Base-by-base conservation (phyloP, 2,329 filamentous ascomycete genomes). In the Nothomitra cinnamomea region DNA sequence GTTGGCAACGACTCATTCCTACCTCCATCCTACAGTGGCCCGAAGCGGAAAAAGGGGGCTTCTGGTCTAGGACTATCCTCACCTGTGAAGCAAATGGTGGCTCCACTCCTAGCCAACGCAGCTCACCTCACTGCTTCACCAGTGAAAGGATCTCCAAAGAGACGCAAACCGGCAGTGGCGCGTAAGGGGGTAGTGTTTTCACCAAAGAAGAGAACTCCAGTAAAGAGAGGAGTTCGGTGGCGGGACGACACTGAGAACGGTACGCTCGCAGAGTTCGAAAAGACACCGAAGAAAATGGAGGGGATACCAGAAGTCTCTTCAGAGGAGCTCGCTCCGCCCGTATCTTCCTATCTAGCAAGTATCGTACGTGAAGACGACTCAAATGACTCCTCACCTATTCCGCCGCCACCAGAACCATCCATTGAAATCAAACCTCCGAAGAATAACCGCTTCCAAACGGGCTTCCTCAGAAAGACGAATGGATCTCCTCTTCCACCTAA, bases 191-290 rank as follows among this genome's bases (percentile, higher is more conserved):
- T 95, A 50, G 78, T 79, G 28, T 94, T 94, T 62, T 88, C 87
- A 1, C 87, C 88, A 0, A 94, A 86, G 68, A 81, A 85, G 68
- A 83, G 82, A 66, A 75, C 78, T 8, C 78, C 81, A 1, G 65
- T 70, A 54, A 87, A 87, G 67, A 79, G 89, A 56, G 82, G 77
- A 47, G 90, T 98, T 4, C 79, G 90, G 58, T 98, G 92, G 92
- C 82, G 87, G 55, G 88, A 94, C 61, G 92, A 96, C 61, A 87
- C 83, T 1, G 84, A 94, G 62, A 80, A 90, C 52, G 89, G 88
- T 22, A 82, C 83, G 0, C 71, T 96, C 54, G 88, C 85, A 10
- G 92, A 96, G 64, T 95, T 90, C 64, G 86, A 90, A 63, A 87
- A 87, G 68, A 95, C 90, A 2, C 90, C 92, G 1, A 78, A 88